phyloP scores from a whole-genome alignment of 805 yeast genomes.

The Pichia thaimueangensis region DNA sequence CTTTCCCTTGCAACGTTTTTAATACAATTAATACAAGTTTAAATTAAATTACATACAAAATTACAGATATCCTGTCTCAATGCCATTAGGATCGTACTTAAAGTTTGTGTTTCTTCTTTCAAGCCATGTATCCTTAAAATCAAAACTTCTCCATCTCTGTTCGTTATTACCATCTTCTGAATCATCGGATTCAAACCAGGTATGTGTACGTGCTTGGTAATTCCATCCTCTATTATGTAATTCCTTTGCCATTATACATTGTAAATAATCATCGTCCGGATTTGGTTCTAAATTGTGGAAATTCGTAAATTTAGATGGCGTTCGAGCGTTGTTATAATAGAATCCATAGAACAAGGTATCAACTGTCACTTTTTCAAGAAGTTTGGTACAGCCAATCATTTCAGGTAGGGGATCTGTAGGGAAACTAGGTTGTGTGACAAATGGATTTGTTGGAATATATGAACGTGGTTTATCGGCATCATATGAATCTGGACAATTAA shows the following conservation, averaged over 20 bases:
- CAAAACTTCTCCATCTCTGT: constrained; percentile 64
- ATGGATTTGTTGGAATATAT: constrained; percentile 73
- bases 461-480: constrained; percentile 79
- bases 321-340: constrained; percentile 52
- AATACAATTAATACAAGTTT: too few species aligned
- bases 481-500: constrained; percentile 89
- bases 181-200: constrained; percentile 70
- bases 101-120: constrained; percentile 38
- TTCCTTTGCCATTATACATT: constrained; percentile 75
- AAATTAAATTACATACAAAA: too few species aligned
- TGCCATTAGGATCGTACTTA: constrained; percentile 22
- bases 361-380: constrained; percentile 66
- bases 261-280: constrained; percentile 52
- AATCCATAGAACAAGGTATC: constrained; percentile 91
- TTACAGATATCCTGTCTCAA: constrained; percentile 7
- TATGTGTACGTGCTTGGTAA: constrained; percentile 60
- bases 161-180: constrained; percentile 14
- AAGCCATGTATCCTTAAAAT: constrained; percentile 48
- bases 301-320: constrained; percentile 19
- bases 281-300: constrained; percentile 16
- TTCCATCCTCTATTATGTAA: constrained; percentile 77
- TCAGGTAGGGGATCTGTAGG: constrained; percentile 81
- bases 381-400: constrained; percentile 49
- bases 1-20: too few species aligned
- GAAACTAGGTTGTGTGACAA: constrained; percentile 83